Conservation (phyloP, 1,284 basidiomycete species). For the Hypsizygus ulmarius region DNA sequence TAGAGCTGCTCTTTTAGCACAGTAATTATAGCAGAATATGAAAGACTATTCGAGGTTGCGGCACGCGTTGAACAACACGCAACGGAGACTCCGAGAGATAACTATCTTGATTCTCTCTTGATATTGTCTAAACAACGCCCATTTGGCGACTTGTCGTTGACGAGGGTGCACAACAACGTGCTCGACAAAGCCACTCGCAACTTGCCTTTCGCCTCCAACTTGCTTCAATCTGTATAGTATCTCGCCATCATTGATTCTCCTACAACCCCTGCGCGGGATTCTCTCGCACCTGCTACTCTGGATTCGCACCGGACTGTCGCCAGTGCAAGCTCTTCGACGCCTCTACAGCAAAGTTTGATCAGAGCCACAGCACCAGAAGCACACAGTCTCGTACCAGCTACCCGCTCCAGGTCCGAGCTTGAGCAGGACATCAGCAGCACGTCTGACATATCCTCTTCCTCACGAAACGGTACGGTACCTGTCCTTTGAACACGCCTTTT, state of each 20-base stretch:
- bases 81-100: not conserved
- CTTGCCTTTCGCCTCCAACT: constrained; percentile 22
- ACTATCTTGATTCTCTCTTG: not conserved
- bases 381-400: constrained; percentile 54
- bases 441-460: constrained; percentile 23
- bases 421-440: constrained; percentile 46
- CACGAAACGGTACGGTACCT: constrained; percentile 28
- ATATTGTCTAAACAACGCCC: constrained; percentile 14
- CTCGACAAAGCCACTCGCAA: constrained; percentile 13
- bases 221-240: constrained; percentile 20
- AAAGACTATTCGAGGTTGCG: not conserved
- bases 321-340: constrained; percentile 8
- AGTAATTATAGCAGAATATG: not conserved
- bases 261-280: constrained; percentile 57
- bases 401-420: constrained; percentile 59
- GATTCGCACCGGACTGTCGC: constrained; percentile 31
- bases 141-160: constrained; percentile 14
- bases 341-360: constrained; percentile 23
- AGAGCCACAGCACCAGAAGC: constrained; percentile 24
- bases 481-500: constrained; percentile 13
- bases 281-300: constrained; percentile 48
- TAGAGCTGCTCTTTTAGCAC: not conserved
- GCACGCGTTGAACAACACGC: not conserved
- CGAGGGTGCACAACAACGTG: constrained; percentile 18
- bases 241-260: constrained; percentile 69